Evolutionary conservation across 139 green algal genomes (phyloP).

Genomic region (Astrephomene gubernaculifera): DNA sequence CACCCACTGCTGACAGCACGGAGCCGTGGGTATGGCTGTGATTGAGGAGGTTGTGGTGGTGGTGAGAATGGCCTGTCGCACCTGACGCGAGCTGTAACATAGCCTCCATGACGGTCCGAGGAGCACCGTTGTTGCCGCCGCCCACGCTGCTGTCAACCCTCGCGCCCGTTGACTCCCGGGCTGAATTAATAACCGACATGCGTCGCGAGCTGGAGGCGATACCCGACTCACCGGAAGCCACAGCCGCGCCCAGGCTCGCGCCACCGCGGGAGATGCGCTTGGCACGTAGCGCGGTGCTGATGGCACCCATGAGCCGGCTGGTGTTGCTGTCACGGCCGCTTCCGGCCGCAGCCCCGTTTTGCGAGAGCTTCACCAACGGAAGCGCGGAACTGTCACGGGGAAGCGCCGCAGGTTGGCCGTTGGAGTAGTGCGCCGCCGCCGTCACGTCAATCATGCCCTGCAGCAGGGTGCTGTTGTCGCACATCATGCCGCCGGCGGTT

Average conservation of each 20-base stretch:
- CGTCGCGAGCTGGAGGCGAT: not conserved
- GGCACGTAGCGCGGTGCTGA: not conserved
- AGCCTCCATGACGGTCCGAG: slow-evolving; percentile 16
- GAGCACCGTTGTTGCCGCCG: not conserved
- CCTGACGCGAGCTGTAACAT: slow-evolving; percentile 24
- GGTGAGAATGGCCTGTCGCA: not conserved
- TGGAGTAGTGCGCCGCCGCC: slow-evolving; percentile 7
- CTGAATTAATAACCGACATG: not conserved
- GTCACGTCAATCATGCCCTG: slow-evolving; percentile 19
- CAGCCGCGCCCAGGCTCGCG: not conserved
- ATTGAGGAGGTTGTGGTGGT: too few species aligned
- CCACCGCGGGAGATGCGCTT: slow-evolving; percentile 18
- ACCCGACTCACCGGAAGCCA: not conserved
- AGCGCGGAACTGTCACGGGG: not conserved
- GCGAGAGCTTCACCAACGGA: not conserved
- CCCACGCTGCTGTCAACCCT: not conserved
- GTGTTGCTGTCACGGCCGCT: slow-evolving; percentile 24
- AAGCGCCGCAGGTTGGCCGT: not conserved
- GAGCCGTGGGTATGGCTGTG: not conserved
- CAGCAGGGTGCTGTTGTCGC: not conserved
- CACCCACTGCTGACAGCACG: too few species aligned
- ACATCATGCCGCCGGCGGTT: too few species aligned
- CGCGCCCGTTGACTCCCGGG: not conserved
- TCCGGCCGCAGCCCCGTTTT: not conserved
- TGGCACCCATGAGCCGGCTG: slow-evolving; percentile 3